Evolutionary conservation across 371 early-diverging fungal genomes (phyloP).

Genomic region (Actinomortierella ambigua): DNA sequence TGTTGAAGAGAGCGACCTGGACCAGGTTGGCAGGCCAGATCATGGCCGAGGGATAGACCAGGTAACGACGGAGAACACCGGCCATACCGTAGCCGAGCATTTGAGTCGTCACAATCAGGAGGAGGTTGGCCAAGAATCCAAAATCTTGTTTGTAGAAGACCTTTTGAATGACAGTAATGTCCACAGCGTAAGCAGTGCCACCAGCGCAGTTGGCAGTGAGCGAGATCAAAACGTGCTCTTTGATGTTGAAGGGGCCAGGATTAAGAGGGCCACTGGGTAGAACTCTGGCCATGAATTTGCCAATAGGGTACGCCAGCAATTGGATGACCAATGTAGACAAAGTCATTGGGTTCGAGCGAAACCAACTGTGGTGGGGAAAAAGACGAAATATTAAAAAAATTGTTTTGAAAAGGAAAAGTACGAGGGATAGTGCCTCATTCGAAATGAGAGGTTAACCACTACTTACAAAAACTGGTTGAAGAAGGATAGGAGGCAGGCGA

Average conservation of each 20-base stretch:
- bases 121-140: constrained; percentile 61
- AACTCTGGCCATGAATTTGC: constrained; percentile 56
- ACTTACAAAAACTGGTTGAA: constrained; percentile 67
- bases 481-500: constrained; percentile 61
- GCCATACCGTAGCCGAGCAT: constrained; percentile 84
- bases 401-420: background rate
- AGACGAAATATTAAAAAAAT: background rate
- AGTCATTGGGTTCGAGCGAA: constrained; percentile 67
- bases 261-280: constrained; percentile 60
- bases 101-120: constrained; percentile 69
- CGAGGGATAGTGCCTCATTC: background rate
- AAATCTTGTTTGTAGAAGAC: constrained; percentile 65
- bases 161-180: constrained; percentile 70
- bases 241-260: constrained; percentile 76
- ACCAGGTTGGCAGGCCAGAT: constrained; percentile 84
- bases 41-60: constrained; percentile 82
- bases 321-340: constrained; percentile 64
- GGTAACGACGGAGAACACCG: constrained; percentile 73
- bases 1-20: constrained; percentile 70
- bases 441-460: too few species aligned
- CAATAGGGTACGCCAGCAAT: constrained; percentile 69
- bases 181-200: constrained; percentile 70
- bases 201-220: constrained; percentile 61
- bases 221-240: constrained; percentile 75
- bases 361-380: constrained; percentile 49